Conservation (phyloP, 2,329 filamentous ascomycete genomes). For the Chrysoporthe cubensis region DNA sequence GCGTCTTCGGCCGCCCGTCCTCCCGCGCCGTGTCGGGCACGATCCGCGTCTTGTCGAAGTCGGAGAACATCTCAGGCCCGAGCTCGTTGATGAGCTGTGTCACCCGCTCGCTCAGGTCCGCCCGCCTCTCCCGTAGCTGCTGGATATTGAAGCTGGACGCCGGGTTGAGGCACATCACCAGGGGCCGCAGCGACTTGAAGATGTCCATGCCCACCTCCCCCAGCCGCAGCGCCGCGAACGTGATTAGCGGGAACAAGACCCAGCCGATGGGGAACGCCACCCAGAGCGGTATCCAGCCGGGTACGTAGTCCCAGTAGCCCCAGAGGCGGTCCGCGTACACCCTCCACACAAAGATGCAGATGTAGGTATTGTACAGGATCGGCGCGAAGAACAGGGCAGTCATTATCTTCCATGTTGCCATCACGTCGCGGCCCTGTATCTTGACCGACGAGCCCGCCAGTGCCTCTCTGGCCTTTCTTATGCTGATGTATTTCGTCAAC, state of each 20-base stretch:
- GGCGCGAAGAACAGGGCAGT: constrained; percentile 86
- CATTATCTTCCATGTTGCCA: constrained; percentile 92
- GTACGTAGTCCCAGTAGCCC: constrained; percentile 83
- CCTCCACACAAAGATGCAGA: constrained; percentile 72
- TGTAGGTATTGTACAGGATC: constrained; percentile 81
- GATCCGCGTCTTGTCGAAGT: constrained; percentile 81
- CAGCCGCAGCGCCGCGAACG: constrained; percentile 90
- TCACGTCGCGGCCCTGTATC: constrained; percentile 84
- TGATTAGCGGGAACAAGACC: constrained; percentile 83
- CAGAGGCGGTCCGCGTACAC: constrained; percentile 80
- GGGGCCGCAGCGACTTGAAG: constrained; percentile 86
- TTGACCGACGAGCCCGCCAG: constrained; percentile 87
- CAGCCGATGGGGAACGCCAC: constrained; percentile 74
- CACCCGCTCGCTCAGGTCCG: constrained; percentile 77
- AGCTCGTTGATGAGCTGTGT: constrained; percentile 93
- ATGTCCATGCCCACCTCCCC: constrained; percentile 99
- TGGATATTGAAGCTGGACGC: constrained; percentile 82
- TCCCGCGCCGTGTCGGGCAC: constrained; percentile 58
- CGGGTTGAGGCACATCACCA: constrained; percentile 84
- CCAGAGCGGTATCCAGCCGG: constrained; percentile 80
- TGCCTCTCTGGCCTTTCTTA: constrained; percentile 80
- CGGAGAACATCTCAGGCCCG: constrained; percentile 94
- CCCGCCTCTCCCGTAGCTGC: constrained; percentile 73
- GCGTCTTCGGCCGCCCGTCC: constrained; percentile 37
- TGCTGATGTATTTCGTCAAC: constrained; percentile 79